Percentiles rank a stretch among this genome's conserved stretches.
phyloP scores from a whole-genome alignment of 73 alveolate genomes.

The Breviolum minutum region DNA sequence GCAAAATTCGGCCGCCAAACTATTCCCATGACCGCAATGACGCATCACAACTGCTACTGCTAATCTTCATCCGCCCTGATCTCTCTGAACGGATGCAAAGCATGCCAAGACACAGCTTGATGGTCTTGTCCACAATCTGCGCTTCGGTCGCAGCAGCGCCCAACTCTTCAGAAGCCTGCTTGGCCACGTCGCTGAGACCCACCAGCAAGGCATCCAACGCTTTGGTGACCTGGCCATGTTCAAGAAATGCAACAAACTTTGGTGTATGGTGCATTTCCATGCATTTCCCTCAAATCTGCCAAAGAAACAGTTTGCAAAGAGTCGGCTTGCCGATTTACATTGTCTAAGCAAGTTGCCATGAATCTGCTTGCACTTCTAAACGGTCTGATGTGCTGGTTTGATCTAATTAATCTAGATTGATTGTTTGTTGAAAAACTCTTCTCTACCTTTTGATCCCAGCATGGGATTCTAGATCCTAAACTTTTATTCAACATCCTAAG shows the following conservation, averaged over 20 bases:
- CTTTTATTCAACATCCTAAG: too few species aligned
- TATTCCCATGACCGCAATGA: too few species aligned
- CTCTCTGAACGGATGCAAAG: too few species aligned
- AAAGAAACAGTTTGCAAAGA: too few species aligned
- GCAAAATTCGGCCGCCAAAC: too few species aligned
- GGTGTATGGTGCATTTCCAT: background rate
- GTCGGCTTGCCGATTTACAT: too few species aligned
- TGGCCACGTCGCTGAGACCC: constrained; percentile 24
- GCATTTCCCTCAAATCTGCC: background rate
- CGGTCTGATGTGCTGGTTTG: too few species aligned
- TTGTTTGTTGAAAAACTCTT: background rate
- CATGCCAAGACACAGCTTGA: constrained; percentile 11
- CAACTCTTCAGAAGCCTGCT: background rate
- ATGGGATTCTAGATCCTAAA: background rate
- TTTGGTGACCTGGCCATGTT: background rate
- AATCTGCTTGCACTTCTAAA: too few species aligned
- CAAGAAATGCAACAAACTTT: background rate
- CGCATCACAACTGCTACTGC: too few species aligned
- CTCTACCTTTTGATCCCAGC: background rate
- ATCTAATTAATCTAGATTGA: too few species aligned
- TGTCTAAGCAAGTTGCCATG: too few species aligned
- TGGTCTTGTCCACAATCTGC: background rate
- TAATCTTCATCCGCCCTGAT: too few species aligned
- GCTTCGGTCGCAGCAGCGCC: background rate
- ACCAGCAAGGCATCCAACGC: background rate